Percentiles rank a stretch among this genome's conserved stretches.
These are phyloP conservation scores for Carallia pectinifolia DNA, from an alignment of 345 rosid species.

Conservation along the genomic window DNA sequence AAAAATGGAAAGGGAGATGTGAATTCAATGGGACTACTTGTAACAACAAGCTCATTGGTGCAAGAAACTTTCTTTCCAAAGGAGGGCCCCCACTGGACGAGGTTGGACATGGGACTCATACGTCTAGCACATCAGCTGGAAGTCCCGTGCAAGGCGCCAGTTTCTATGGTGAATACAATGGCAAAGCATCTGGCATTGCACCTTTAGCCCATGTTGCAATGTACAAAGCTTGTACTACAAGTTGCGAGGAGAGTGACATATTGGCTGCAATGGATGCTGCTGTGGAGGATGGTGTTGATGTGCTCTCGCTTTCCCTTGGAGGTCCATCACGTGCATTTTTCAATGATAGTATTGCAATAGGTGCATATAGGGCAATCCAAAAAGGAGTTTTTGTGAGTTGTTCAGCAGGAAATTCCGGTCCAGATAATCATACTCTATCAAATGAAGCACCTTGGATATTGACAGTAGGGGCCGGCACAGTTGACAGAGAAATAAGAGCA, in stretches of 20 bases:
- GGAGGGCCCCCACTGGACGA: slow-evolving; percentile 8
- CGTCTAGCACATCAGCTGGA: slow-evolving; percentile 47
- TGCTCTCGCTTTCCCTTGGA: slow-evolving; percentile 57
- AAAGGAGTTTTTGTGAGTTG: slow-evolving; percentile 37
- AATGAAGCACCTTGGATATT: slow-evolving; percentile 44
- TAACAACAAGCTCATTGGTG: slow-evolving; percentile 26
- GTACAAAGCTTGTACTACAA: slow-evolving; percentile 52
- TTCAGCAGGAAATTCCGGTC: slow-evolving; percentile 41
- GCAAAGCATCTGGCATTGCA: slow-evolving; percentile 40
- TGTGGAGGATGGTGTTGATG: slow-evolving; percentile 63
- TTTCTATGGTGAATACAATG: slow-evolving; percentile 43
- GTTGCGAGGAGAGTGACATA: slow-evolving; percentile 51
- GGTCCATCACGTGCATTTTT: slow-evolving; percentile 14
- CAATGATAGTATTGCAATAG: slow-evolving; percentile 31
- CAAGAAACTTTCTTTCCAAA: slow-evolving; percentile 4
- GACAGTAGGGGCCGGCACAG: slow-evolving; percentile 40
- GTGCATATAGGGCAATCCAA: slow-evolving; percentile 32
- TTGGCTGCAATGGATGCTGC: slow-evolving; percentile 61
- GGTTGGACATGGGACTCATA: slow-evolving; percentile 25
- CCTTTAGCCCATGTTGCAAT: slow-evolving; percentile 55
- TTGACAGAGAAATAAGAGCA: slow-evolving; percentile 29
- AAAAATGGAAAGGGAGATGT: slow-evolving; percentile 29
- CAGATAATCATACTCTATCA: slow-evolving; percentile 10
- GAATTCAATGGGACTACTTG: slow-evolving; percentile 9
- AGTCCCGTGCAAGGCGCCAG: slow-evolving; percentile 31